Evolutionary conservation across 164 flowering plant genomes (phyloP).

Genomic region (Aristolochia californica): DNA sequence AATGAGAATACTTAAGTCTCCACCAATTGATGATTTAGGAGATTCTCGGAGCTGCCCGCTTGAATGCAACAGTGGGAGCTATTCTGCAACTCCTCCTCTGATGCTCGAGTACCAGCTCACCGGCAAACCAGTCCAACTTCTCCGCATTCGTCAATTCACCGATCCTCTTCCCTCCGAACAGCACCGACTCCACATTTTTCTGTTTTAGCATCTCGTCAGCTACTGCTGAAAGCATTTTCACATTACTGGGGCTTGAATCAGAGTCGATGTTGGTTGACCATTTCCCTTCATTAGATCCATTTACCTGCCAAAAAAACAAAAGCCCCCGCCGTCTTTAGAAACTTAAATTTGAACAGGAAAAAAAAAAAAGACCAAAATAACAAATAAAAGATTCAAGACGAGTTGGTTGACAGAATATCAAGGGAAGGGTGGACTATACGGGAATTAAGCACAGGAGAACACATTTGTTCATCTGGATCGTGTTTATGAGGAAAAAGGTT

Average conservation of each 20-base stretch:
- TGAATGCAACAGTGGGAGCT: constrained; percentile 97
- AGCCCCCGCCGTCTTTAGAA: no score
- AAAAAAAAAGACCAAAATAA: no score
- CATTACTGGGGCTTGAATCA: constrained; percentile 4
- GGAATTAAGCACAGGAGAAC: no score
- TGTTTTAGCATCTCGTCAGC: constrained; percentile 46
- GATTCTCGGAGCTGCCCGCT: constrained; percentile 50
- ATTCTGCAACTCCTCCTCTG: constrained; percentile 93
- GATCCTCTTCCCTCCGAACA: constrained; percentile 77
- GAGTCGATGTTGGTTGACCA: constrained; percentile 4
- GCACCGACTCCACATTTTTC: constrained; percentile 82
- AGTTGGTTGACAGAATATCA: no score
- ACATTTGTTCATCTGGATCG: no score
- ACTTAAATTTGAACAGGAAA: no score
- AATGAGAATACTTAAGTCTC: no score
- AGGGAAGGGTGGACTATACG: no score
- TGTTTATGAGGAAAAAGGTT: no score
- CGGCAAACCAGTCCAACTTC: constrained; percentile 90
- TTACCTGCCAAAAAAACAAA: background rate
- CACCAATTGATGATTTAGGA: no score
- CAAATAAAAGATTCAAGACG: no score
- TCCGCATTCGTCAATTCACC: constrained; percentile 68
- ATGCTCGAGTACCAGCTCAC: constrained; percentile 79
- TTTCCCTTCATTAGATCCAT: constrained; percentile 1
- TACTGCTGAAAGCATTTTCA: constrained; percentile 5